These are phyloP conservation scores for Beauveria sp. DNA, from an alignment of 2,329 filamentous ascomycete genomes.

Conservation along the genomic window DNA sequence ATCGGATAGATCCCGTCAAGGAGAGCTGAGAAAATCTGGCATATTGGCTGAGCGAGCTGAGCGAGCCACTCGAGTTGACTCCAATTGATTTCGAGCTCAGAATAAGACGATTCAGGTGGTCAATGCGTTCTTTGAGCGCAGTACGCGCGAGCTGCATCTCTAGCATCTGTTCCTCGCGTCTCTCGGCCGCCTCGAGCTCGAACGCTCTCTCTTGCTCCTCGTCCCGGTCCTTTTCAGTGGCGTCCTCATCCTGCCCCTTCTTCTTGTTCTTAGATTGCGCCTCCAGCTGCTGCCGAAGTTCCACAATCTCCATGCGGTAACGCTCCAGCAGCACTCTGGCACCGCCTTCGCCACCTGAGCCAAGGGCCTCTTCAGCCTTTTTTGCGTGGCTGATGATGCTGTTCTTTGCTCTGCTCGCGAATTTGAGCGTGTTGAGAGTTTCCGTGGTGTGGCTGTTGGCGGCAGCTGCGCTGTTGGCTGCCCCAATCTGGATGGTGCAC, in stretches of 20 bases:
- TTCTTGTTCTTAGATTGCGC: conserved; percentile 64
- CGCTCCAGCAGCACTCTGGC: conserved; percentile 83
- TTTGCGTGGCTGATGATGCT: conserved; percentile 97
- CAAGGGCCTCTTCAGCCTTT: conserved; percentile 81
- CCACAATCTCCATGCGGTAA: conserved; percentile 87
- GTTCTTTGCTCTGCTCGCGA: conserved; percentile 93
- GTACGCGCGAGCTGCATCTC: conserved; percentile 97
- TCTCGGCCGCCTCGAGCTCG: conserved; percentile 72
- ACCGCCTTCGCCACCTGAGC: conserved; percentile 72
- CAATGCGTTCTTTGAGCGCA: conserved; percentile 92
- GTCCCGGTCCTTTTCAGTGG: conserved; percentile 49
- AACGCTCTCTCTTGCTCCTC: conserved; percentile 65
- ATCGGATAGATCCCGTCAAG: conserved; percentile 50
- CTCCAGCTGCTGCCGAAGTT: conserved; percentile 74
- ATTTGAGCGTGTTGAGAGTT: conserved; percentile 93
- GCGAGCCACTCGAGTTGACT: conserved; percentile 72
- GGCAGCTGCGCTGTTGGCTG: conserved; percentile 61
- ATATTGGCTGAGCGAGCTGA: conserved; percentile 57
- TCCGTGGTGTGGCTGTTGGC: conserved; percentile 73
- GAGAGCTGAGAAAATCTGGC: conserved; percentile 55
- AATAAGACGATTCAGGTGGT: conserved; percentile 91
- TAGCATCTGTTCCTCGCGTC: conserved; percentile 94
- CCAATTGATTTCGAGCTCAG: conserved; percentile 92
- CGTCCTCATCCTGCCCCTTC: conserved; percentile 42
- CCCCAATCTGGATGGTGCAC: conserved; percentile 89